These are phyloP conservation scores for Diaporthe sp. DNA, from an alignment of 2,329 filamentous ascomycete genomes.

Conservation along the genomic window DNA sequence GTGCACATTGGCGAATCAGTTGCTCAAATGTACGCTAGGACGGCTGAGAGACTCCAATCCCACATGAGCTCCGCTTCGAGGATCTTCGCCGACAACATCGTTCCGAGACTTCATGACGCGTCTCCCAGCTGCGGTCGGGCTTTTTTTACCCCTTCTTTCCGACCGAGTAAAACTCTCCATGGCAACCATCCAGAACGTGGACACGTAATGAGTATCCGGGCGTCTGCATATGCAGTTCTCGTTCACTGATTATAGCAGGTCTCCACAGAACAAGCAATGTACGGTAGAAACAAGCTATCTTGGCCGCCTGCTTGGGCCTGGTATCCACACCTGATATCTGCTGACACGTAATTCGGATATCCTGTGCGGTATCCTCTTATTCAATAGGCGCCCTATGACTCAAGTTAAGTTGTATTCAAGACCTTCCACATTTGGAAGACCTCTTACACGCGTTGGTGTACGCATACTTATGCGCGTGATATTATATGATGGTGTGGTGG, in stretches of 20 bases:
- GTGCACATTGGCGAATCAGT: not conserved
- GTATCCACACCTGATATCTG: not conserved
- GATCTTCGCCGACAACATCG: not conserved
- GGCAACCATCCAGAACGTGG: not conserved
- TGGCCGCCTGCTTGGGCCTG: not conserved
- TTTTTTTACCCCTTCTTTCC: not conserved
- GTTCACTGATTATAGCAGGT: not conserved
- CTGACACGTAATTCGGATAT: not conserved
- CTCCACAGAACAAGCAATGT: not conserved
- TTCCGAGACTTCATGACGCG: not conserved
- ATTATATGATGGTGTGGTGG: constrained; percentile 10
- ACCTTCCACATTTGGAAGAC: not conserved
- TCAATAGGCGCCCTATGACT: not conserved
- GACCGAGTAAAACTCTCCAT: not conserved
- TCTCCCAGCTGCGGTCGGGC: not conserved
- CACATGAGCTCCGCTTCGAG: not conserved
- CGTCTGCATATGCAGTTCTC: constrained; percentile 11
- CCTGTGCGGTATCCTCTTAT: not conserved
- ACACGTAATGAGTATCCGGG: not conserved
- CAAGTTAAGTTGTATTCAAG: not conserved
- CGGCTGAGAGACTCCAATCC: not conserved
- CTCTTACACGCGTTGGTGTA: constrained; percentile 11
- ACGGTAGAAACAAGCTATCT: not conserved
- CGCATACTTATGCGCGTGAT: constrained; percentile 13
- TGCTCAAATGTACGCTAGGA: constrained; percentile 9